These are phyloP conservation scores for Zancudomyces culisetae DNA, from an alignment of 371 early-diverging fungal species.

Conservation along the genomic window DNA sequence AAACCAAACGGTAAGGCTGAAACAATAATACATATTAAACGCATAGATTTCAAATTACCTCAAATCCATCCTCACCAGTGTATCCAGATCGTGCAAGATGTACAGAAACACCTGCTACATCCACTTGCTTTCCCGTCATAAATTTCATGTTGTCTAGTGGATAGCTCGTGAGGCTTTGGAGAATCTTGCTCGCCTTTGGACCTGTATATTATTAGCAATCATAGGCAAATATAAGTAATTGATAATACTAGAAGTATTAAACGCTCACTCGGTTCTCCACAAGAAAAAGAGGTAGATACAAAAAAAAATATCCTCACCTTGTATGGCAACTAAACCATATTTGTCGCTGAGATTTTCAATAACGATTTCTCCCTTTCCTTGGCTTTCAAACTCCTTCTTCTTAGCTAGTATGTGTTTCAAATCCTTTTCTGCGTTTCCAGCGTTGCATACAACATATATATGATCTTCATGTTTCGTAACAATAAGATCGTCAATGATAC, in stretches of 20 bases:
- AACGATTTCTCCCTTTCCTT: slow-evolving; percentile 63
- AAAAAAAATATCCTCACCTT: slow-evolving; percentile 35
- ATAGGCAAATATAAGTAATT: not conserved
- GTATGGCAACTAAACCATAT: slow-evolving; percentile 77
- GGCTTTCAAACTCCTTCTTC: slow-evolving; percentile 42
- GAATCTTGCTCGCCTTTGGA: slow-evolving; percentile 1
- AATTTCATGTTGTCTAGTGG: slow-evolving; percentile 41
- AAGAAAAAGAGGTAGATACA: no score
- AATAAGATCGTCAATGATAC: slow-evolving; percentile 94
- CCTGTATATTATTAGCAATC: not conserved
- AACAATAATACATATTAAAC: no score
- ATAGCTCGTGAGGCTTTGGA: slow-evolving; percentile 7
- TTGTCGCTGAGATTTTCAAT: slow-evolving; percentile 57
- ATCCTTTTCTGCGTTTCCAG: slow-evolving; percentile 93
- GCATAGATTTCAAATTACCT: no score
- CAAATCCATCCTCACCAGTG: slow-evolving; percentile 99
- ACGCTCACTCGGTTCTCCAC: no score
- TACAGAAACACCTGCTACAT: slow-evolving; percentile 55
- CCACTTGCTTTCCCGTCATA: slow-evolving; percentile 63
- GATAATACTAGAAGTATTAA: no score
- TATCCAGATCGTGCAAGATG: slow-evolving; percentile 92
- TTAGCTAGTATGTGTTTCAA: slow-evolving; percentile 64
- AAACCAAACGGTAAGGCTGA: no score
- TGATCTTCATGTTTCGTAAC: slow-evolving; percentile 61
- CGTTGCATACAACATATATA: slow-evolving; percentile 91